A percentile compares a stretch with the other conserved stretches of the same genome.
Evolutionary conservation across 176 grass and related monocot genomes (phyloP).

Genomic region (Bolboschoenus planiculmis): DNA sequence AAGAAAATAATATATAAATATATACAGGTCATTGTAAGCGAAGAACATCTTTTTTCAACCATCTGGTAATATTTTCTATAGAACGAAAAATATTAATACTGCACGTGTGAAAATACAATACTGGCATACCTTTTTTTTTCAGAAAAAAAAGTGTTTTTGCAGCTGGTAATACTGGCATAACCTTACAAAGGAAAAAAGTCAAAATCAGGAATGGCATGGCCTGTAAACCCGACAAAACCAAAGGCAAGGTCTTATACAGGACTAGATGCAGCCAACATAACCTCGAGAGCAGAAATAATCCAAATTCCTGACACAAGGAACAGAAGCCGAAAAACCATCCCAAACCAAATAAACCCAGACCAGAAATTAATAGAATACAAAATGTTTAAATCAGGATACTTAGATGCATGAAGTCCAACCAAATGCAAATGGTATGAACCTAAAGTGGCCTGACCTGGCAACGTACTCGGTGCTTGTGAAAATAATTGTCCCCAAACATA

Average conservation of each 20-base stretch:
- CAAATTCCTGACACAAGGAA: background rate
- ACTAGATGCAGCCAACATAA: background rate
- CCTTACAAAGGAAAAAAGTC: no score
- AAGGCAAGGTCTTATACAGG: background rate
- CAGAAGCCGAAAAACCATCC: background rate
- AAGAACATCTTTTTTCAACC: background rate
- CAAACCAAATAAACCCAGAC: background rate
- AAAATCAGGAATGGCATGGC: background rate
- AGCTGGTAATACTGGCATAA: no score
- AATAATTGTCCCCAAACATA: background rate
- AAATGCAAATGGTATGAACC: background rate
- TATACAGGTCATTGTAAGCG: background rate
- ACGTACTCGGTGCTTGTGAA: background rate
- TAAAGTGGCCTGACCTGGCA: background rate
- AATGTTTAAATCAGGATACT: background rate
- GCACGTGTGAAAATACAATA: background rate
- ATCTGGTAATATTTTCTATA: background rate
- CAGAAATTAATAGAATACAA: background rate
- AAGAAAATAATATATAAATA: background rate
- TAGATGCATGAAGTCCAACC: background rate
- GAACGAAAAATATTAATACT: background rate
- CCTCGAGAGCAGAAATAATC: background rate
- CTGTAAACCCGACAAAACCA: background rate
- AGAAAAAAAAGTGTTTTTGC: no score
- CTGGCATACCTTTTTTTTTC: background rate